Conservation (phyloP, 2,329 filamentous ascomycete species). For the Teratosphaeria viscida region DNA sequence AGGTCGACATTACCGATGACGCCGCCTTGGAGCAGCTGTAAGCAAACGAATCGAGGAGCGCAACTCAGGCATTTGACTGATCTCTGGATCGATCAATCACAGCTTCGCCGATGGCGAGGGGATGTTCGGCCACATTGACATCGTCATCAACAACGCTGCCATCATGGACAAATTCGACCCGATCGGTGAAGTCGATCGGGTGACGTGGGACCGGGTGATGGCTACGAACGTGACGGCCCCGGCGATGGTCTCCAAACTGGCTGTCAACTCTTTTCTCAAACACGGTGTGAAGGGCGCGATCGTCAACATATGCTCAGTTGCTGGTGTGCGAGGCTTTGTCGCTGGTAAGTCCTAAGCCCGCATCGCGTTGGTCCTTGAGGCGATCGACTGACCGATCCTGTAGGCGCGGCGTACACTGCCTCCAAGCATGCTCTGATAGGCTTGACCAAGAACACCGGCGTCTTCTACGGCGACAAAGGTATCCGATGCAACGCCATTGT, state of each 20-base stretch:
- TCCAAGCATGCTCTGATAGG: slow-evolving; percentile 46
- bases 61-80: neutral
- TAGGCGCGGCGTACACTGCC: slow-evolving; percentile 31
- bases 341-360: slow-evolving; percentile 19
- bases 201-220: slow-evolving; percentile 45
- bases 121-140: slow-evolving; percentile 41
- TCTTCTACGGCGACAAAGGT: slow-evolving; percentile 44
- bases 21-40: slow-evolving; percentile 26
- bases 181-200: slow-evolving; percentile 37
- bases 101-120: slow-evolving; percentile 24
- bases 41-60: neutral
- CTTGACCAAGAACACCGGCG: slow-evolving; percentile 48
- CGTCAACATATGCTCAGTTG: slow-evolving; percentile 43
- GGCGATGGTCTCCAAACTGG: slow-evolving; percentile 42
- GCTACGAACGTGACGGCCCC: slow-evolving; percentile 48
- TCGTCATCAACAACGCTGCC: slow-evolving; percentile 42
- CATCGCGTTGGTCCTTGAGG: slow-evolving; percentile 12
- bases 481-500: slow-evolving; percentile 44
- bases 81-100: neutral
- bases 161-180: slow-evolving; percentile 48
- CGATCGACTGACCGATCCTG: slow-evolving; percentile 1
- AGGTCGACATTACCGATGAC: slow-evolving; percentile 29
- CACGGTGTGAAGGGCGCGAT: slow-evolving; percentile 38
- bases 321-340: slow-evolving; percentile 32
- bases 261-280: slow-evolving; percentile 39